Percentiles rank a stretch among this genome's conserved stretches.
phyloP scores from a whole-genome alignment of 805 yeast genomes.

The Lipomyces chichibuensis region DNA sequence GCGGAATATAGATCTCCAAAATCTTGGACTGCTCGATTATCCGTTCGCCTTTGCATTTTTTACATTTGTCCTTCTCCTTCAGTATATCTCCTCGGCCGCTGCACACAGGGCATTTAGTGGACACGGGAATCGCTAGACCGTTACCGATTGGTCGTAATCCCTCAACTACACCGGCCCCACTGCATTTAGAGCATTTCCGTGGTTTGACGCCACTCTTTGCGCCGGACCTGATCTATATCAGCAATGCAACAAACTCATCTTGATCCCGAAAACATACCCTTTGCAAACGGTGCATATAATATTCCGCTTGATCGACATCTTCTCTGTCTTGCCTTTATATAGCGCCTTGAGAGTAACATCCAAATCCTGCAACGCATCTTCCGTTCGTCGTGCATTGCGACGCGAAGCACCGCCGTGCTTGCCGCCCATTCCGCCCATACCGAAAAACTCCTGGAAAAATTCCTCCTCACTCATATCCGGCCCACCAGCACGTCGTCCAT shows the following conservation, averaged over 20 bases:
- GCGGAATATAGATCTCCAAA: constrained; percentile 73
- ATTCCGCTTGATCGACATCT: constrained; percentile 71
- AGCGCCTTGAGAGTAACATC: constrained; percentile 71
- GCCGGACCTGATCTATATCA: constrained; percentile 51
- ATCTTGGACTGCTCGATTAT: constrained; percentile 66
- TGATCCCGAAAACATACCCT: constrained; percentile 49
- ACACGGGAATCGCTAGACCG: constrained; percentile 69
- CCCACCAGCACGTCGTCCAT: constrained; percentile 49
- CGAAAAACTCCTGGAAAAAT: constrained; percentile 70
- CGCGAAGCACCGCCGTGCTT: constrained; percentile 36
- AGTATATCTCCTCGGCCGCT: constrained; percentile 66
- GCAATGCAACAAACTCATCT: background rate
- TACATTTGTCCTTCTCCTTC: constrained; percentile 73
- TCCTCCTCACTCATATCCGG: constrained; percentile 49
- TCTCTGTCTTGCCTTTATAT: constrained; percentile 78
- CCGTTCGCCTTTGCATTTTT: constrained; percentile 69
- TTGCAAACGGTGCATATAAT: constrained; percentile 71
- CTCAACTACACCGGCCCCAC: constrained; percentile 68
- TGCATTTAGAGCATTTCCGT: constrained; percentile 65
- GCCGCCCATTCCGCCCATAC: constrained; percentile 38
- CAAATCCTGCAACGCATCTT: constrained; percentile 68
- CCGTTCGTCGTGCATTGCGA: constrained; percentile 51
- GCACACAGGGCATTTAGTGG: constrained; percentile 67
- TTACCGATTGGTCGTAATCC: constrained; percentile 69
- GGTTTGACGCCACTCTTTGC: constrained; percentile 61